These are phyloP conservation scores for Physcia stellaris DNA, from an alignment of 495 filamentous ascomycete species.

Conservation along the genomic window DNA sequence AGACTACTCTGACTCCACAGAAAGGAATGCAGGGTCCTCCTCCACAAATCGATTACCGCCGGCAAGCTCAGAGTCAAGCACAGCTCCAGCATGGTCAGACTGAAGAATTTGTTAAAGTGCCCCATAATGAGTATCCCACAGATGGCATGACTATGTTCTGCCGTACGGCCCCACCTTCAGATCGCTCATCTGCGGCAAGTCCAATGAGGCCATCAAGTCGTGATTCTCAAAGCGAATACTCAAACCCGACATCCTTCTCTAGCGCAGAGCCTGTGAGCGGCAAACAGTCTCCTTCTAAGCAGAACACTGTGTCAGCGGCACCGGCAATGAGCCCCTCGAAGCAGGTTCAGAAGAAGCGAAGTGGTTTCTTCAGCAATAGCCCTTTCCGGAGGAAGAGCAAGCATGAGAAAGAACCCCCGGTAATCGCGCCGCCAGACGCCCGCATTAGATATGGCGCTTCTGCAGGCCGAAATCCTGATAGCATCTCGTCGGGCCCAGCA, in stretches of 20 bases:
- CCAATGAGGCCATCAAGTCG: conserved; percentile 69
- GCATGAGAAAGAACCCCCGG: conserved; percentile 54
- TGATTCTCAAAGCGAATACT: conserved; percentile 83
- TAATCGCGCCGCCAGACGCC: conserved; percentile 15
- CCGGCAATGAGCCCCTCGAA: conserved; percentile 43
- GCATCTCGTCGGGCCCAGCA: conserved; percentile 22
- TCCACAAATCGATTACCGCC: conserved; percentile 31
- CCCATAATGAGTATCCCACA: conserved; percentile 86
- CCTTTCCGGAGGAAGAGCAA: conserved; percentile 91
- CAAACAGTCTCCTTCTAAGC: conserved; percentile 56
- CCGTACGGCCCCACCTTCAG: conserved; percentile 71
- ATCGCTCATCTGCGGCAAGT: conserved; percentile 64
- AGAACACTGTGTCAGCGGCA: no score
- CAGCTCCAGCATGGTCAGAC: conserved; percentile 44
- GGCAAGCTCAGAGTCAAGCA: conserved; percentile 24
- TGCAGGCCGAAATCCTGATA: conserved; percentile 14
- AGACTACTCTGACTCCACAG: conserved; percentile 40
- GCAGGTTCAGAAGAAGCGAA: conserved; percentile 68
- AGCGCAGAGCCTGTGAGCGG: conserved; percentile 59
- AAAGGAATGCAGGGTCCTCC: conserved; percentile 33
- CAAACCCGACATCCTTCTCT: conserved; percentile 80
- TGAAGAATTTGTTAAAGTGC: conserved; percentile 53
- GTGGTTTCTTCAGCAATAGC: conserved; percentile 88
- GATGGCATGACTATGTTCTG: conserved; percentile 99
- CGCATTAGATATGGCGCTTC: conserved; percentile 29